Evolutionary conservation across 164 flowering plant genomes (phyloP), one percentile per base, ranked within the genome.

Genomic region (Amborella trichopoda): DNA sequence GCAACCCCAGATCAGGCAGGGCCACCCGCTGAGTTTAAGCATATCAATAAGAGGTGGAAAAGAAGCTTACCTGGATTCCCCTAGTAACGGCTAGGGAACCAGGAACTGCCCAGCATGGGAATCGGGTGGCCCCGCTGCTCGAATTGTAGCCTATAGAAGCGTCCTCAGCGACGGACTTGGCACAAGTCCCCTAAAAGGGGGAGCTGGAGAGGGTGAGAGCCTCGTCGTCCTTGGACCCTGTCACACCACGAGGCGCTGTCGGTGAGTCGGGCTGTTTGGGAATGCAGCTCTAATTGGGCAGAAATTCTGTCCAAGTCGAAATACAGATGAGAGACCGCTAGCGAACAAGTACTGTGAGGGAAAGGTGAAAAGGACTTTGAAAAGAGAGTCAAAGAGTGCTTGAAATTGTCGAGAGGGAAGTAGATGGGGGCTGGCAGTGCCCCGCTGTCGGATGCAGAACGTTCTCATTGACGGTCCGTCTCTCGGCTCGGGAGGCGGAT

Each of bases 181-280:
- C 28, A 3, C 23, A 44, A 19, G 23, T 23, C 48, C 14, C 48
- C 17, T 20, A 30, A 17, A 44, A 24, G 14, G 44, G 36, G 28
- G 48, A 0, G 28, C 30, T 10, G 28, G 28, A 44, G 48, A 44
- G 48, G 48, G 17, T 28, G n/a, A 32, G 36, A 32, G 33, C 51
- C 37, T 28, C 50, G 38, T 46, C 38, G 24, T 46, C 23, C 50
- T n/a, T 38, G n/a, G 50, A 46, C 50, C 38, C 38, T 46, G 38
- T 18, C 5, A n/a, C 37, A 46, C 38, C 50, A 46, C 50, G 24
- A 46, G 50, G 50, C 25, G 38, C 24, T 28, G 38, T 46, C 50
- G 38, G 38, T 12, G 50, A 46, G 50, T 46, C 23, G 38, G 27
- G 51, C 33, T 48, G 40, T 48, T 48, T 48, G 51, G 51, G 49